Base-by-base conservation (phyloP, 352 stramenopile genomes). In the Phytophthora nicotianae region DNA sequence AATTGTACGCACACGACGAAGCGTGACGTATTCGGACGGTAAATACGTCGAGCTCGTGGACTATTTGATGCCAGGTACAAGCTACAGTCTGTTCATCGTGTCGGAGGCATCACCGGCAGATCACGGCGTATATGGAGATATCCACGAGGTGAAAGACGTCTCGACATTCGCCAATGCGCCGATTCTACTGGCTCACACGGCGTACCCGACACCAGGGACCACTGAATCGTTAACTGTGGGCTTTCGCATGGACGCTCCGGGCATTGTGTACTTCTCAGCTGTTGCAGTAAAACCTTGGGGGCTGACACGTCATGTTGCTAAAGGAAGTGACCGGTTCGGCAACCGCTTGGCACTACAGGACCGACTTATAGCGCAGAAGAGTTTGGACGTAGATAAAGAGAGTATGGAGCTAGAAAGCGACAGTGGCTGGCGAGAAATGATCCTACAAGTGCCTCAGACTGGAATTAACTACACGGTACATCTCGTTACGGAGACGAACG, bases 381-480 rank as follows among this genome's bases (percentile, higher is more conserved):
- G 47, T 6, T 38, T 89, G 35, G 48, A 65, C 1, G 68, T 90
- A 9, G 56, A 78, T 7, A 62, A 65, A 29, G 52, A 47, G 6
- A 72, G 48, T 11, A 72, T 74, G 51, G 46, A 63, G 10, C 38
- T 55, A 10, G 46, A 58, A n/a, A 67, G 65, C 3, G 68, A 75
- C 57, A 81, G 73, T 16, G 79, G 73, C 5, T 89, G 79, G 74
- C 55, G 56, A 24, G 77, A 90, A 50, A 50, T 91, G 21, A 74
- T 83, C 13, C 62, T 93, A 19, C 58, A 54, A 14, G 84, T 91
- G 0, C 83, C 86, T 9, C 57, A 64, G 4, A 53, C 81, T 10
- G 79, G 77, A 5, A 47, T 62, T 19, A 90, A 89, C 58, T 92
- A 93, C 68, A 90, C 82, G 0, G 65, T 93, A n/a, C 71, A 85